Conservation (phyloP, 169 alveolate genomes). For the Haemoproteus tartakovskyi region DNA sequence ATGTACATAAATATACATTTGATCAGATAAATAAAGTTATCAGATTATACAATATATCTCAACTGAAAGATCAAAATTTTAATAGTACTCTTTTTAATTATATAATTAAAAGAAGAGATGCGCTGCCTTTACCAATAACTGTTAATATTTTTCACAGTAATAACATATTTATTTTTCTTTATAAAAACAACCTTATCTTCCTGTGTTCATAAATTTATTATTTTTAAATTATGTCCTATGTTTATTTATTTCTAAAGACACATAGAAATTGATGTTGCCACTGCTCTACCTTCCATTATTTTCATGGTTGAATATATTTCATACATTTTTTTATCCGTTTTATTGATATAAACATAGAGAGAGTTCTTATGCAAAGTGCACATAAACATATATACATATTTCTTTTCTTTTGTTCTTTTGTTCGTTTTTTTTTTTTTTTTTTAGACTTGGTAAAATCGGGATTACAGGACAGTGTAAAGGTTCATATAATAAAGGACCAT, state of each 20-base stretch:
- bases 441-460: conserved; percentile 47
- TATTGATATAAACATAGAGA: too few relatives aligned
- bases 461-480: conserved; percentile 20
- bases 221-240: too few relatives aligned
- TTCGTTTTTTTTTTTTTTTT: not conserved
- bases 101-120: conserved; percentile 40
- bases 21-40: conserved; percentile 58
- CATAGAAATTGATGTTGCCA: too few relatives aligned
- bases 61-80: conserved; percentile 29
- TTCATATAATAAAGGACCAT: conserved; percentile 30
- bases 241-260: too few relatives aligned
- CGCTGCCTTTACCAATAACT: conserved; percentile 14
- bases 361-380: too few relatives aligned
- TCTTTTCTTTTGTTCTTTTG: not conserved
- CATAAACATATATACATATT: not conserved
- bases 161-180: too few relatives aligned
- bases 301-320: too few relatives aligned
- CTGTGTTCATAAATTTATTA: too few relatives aligned
- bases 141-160: conserved; percentile 62
- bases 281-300: too few relatives aligned
- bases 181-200: too few relatives aligned
- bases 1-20: conserved; percentile 59
- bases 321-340: too few relatives aligned
- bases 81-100: conserved; percentile 52
- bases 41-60: conserved; percentile 23